These are phyloP conservation scores for Zoysia pacifica DNA, from an alignment of 176 grass and related monocot genomes.

Conservation along the genomic window DNA sequence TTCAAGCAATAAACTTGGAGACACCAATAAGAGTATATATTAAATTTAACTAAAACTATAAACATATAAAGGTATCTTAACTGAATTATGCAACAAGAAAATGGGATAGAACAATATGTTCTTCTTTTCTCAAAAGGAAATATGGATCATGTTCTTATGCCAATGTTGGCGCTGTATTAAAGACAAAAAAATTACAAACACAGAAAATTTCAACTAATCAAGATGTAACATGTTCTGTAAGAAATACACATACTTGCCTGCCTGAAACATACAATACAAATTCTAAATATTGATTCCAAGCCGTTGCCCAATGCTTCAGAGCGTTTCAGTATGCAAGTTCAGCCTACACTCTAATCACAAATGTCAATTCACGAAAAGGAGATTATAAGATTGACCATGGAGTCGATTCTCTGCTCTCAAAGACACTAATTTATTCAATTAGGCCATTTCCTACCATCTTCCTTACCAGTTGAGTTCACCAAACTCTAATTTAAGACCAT, in stretches of 20 bases:
- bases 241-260: background rate
- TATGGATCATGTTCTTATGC: background rate
- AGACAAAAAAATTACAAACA: background rate
- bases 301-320: background rate
- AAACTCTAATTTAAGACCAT: background rate
- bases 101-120: background rate
- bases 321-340: background rate
- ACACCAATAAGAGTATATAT: background rate
- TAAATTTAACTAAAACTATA: too few species aligned
- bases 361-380: slow-evolving; percentile 13
- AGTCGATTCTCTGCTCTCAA: background rate
- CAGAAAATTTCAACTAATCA: background rate
- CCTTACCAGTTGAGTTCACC: background rate
- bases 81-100: background rate
- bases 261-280: background rate
- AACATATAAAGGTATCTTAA: background rate
- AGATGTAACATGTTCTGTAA: background rate
- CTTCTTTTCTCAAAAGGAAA: too few species aligned
- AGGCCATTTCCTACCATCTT: background rate
- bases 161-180: background rate
- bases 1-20: background rate
- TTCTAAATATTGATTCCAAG: background rate
- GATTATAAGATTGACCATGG: background rate
- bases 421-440: background rate
- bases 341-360: slow-evolving; percentile 4